A percentile compares a stretch with the other conserved stretches of the same genome.
Conservation (phyloP, 163 green algal species). For the Botryococcus braunii region DNA sequence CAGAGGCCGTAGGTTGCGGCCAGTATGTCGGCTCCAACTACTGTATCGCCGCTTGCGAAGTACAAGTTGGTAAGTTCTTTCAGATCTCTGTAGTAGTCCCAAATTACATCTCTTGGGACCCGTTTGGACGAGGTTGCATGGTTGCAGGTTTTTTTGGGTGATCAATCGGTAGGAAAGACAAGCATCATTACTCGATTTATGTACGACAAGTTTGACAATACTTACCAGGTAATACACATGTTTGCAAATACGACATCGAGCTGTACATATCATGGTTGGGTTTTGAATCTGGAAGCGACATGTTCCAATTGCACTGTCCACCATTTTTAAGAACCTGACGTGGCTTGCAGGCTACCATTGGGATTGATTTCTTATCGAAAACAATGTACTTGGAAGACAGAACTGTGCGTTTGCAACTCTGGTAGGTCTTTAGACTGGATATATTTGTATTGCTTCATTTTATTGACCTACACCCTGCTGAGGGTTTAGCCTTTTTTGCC, state of each 20-base stretch:
- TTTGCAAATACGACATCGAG: too few species aligned
- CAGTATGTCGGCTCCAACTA: constrained; percentile 1
- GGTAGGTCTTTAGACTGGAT: too few species aligned
- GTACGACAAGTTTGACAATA: constrained; percentile 99
- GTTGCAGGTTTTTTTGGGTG: constrained; percentile 79
- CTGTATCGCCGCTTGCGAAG: constrained; percentile 85
- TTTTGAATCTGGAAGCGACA: too few species aligned
- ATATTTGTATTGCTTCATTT: too few species aligned
- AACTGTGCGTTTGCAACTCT: constrained; percentile 96
- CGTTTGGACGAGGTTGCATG: too few species aligned
- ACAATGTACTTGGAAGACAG: constrained; percentile 99
- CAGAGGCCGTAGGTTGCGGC: not conserved
- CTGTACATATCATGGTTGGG: too few species aligned
- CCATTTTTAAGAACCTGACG: too few species aligned
- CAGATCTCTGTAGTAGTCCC: not conserved
- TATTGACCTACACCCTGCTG: too few species aligned
- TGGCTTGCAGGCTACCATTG: constrained; percentile 88
- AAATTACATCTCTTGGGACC: not conserved
- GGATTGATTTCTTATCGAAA: constrained; percentile 99
- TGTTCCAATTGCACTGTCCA: too few species aligned
- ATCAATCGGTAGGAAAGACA: constrained; percentile 94
- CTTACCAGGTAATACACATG: constrained; percentile 97
- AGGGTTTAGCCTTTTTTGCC: too few species aligned
- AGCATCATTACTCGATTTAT: constrained; percentile 99
- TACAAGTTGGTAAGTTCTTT: constrained; percentile 87